Evolutionary conservation across 768 basidiomycete genomes (phyloP).

Genomic region (Cystobasidium onofrii): DNA sequence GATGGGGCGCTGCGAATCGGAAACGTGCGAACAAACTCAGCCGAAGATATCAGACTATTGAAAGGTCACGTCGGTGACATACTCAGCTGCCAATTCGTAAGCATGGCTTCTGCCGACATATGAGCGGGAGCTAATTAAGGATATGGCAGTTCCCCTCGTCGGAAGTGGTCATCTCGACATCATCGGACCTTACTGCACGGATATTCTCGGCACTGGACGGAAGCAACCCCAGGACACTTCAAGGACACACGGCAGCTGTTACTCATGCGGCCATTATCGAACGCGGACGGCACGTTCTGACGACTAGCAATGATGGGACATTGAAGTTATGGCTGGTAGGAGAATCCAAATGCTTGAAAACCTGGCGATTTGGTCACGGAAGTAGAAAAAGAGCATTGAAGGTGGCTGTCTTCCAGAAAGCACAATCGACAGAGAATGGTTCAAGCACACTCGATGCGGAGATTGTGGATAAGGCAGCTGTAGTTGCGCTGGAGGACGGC

Average conservation of each 20-base stretch:
- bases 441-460: background rate
- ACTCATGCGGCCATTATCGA: constrained; percentile 60
- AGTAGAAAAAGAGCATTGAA: background rate
- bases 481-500: constrained; percentile 12
- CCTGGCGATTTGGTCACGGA: constrained; percentile 34
- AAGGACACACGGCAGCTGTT: constrained; percentile 59
- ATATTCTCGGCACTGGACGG: constrained; percentile 58
- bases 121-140: background rate
- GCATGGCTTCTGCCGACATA: constrained; percentile 51
- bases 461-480: background rate
- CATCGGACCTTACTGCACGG: constrained; percentile 60
- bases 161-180: constrained; percentile 61
- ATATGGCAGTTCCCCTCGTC: constrained; percentile 59
- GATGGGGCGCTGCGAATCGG: constrained; percentile 28
- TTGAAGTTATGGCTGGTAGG: constrained; percentile 67
- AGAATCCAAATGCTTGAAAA: constrained; percentile 51
- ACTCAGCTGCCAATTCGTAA: constrained; percentile 43
- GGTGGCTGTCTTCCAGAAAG: background rate
- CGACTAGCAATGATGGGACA: constrained; percentile 61
- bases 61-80: constrained; percentile 48
- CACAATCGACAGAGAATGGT: background rate
- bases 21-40: background rate
- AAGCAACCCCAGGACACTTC: constrained; percentile 56
- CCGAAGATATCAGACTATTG: constrained; percentile 36
- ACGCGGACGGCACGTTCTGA: constrained; percentile 60